A percentile compares a stretch with the other conserved stretches of the same genome.
phyloP scores from a whole-genome alignment of 2,329 filamentous ascomycete species.

The Polychaeton citri region DNA sequence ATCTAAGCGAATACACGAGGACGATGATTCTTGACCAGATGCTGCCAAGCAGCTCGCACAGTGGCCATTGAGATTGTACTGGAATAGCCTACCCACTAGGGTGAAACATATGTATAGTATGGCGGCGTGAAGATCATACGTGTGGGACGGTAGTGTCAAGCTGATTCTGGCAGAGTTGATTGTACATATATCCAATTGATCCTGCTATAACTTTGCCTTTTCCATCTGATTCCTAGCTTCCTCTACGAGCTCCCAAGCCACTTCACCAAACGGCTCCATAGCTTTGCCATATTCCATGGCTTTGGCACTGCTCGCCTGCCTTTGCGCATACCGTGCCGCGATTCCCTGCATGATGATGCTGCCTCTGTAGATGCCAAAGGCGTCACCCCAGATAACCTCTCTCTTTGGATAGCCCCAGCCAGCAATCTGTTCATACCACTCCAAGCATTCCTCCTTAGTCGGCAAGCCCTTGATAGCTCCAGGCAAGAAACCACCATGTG shows the following conservation, averaged over 20 bases:
- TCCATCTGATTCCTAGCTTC: constrained; percentile 22
- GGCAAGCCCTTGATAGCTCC: constrained; percentile 55
- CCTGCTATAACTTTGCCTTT: constrained; percentile 11
- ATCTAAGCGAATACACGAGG: too few relatives aligned
- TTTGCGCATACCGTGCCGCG: constrained; percentile 67
- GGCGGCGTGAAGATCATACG: too few relatives aligned
- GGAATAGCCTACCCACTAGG: too few relatives aligned
- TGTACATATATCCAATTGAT: too few relatives aligned
- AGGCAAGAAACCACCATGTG: constrained; percentile 43
- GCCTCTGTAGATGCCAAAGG: constrained; percentile 47
- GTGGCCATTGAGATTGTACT: too few relatives aligned
- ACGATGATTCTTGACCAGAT: too few relatives aligned
- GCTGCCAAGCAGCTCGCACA: too few relatives aligned
- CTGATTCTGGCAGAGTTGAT: too few relatives aligned
- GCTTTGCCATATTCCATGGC: constrained; percentile 59
- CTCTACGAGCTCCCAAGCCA: constrained; percentile 63
- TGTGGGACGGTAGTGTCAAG: background rate
- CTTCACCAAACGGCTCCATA: constrained; percentile 59
- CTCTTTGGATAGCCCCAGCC: constrained; percentile 53
- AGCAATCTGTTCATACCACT: constrained; percentile 54
- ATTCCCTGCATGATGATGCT: constrained; percentile 74
- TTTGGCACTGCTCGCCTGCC: constrained; percentile 80
- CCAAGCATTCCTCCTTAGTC: constrained; percentile 41
- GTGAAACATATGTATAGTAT: too few relatives aligned
- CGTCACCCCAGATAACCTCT: constrained; percentile 50